Evolutionary conservation across 192 early-diverging fungal genomes (phyloP), one percentile per base, ranked within the genome.

Genomic region (Umbelopsis vinacea): DNA sequence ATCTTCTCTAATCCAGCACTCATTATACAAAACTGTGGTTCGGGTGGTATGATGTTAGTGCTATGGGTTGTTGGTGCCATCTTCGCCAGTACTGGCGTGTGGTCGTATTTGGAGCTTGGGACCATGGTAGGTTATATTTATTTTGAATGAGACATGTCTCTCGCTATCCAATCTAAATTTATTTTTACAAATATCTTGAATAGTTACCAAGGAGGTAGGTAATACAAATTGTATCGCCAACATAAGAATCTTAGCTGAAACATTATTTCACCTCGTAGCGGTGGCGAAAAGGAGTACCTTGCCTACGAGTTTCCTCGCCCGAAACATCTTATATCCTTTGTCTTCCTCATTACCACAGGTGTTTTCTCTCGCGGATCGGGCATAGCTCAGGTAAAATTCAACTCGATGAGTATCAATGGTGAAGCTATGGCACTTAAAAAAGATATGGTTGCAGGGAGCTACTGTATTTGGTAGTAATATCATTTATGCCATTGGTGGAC

Each of bases 201-300:
- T 19, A 77, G 76, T 37, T 78, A 5, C 71, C 68, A 12, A 50
- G 68, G 47, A 70, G 68, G 70, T 73, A 57, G 38, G 37, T 29
- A 37, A 29, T 37, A 35, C 4, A 6, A 19, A 26, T 26, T 26
- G 21, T 17, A 46, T 3, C 19, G 15, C n/a, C 19, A 5, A 11
- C 21, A 6, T 4, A 5, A 26, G 9, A 7, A 6, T 26, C 17
- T 52, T 19, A 12, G 47, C 23, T n/a, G 10, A 19, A 21, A 4
- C 3, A 37, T 52, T 6, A 2, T 52, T 52, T 17, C 19, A 21
- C 80, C 81, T 3, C 53, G 73, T 3, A 84, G 82, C 67, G 89
- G 89, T 12, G 89, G 89, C 23, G 89, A 90, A 73, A 82, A 88
- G 80, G 84, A 84, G 70, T 89, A 89, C 67, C 80, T 89, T 52